These are phyloP conservation scores for Areca catechu DNA, from an alignment of 176 grass and related monocot genomes.

Conservation along the genomic window DNA sequence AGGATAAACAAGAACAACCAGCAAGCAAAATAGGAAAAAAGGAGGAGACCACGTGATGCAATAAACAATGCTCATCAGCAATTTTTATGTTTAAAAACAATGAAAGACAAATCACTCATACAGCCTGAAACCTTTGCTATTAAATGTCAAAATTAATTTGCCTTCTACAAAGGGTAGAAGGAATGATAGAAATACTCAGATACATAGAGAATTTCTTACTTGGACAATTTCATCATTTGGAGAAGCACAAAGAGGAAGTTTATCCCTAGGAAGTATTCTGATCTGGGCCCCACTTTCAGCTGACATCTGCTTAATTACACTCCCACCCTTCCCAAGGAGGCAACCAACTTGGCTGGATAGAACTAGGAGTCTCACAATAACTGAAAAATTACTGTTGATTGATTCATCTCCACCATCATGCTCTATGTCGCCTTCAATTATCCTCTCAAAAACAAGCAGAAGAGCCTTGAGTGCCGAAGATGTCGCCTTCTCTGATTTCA, in stretches of 20 bases:
- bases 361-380: conserved; percentile 74
- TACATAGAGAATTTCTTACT: conserved; percentile 28
- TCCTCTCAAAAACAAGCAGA: conserved; percentile 68
- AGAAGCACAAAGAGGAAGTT: conserved; percentile 66
- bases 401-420: conserved; percentile 32
- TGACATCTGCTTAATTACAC: conserved; percentile 72
- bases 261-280: conserved; percentile 65
- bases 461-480: conserved; percentile 46
- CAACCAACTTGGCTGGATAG: conserved; percentile 74
- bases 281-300: conserved; percentile 66
- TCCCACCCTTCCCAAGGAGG: conserved; percentile 71
- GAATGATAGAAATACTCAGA: too few relatives aligned
- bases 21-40: too few relatives aligned
- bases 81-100: too few relatives aligned
- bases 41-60: too few relatives aligned
- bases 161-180: too few relatives aligned
- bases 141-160: too few relatives aligned
- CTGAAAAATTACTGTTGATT: conserved; percentile 20
- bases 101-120: too few relatives aligned
- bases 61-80: too few relatives aligned
- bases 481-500: conserved; percentile 32
- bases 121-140: too few relatives aligned
- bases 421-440: conserved; percentile 43
- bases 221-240: conserved; percentile 69
- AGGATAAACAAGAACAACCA: too few relatives aligned